Base-by-base conservation (phyloP, 2,329 filamentous ascomycete species). In the Alternaria panax region DNA sequence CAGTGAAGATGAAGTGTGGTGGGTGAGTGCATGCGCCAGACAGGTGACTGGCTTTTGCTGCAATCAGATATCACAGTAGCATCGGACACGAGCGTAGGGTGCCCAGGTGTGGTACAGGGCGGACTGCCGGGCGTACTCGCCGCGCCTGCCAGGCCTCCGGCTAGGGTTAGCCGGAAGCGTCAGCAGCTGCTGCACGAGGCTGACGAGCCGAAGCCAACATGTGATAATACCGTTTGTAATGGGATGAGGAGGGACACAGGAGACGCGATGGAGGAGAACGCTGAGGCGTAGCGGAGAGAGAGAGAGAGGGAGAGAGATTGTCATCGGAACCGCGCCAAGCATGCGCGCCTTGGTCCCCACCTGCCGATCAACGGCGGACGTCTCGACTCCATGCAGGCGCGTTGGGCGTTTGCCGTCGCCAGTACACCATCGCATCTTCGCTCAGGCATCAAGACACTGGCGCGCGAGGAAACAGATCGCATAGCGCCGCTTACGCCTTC, bases 121-220 rank as follows among this genome's bases (percentile, higher is more conserved):
- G 46, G 32, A 12, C 36, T 28, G 27, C 56, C 43, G 52, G 54
- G 52, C 52, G 61, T 46, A 51, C 45, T 40, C 38, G 32, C 41
- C 30, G 51, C 38, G 28, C n/a, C 41, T 52, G 30, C n/a, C n/a
- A n/a, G n/a, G n/a, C 22, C 28, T 22, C 27, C 45, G 45, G 54
- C 52, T 59, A 43, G 25, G 48, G 55, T 58, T 54, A 58, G 45
- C 54, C 51, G 52, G 57, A 30, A 24, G 30, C 28, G 36, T 43
- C 50, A 27, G 38, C 40, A 36, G 45, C 34, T 50, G 47, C 51
- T 51, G 51, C 12, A 51, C 42, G 25, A 14, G 34, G 60, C 41
- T 51, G 14, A 24, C 36, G 20, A 11, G 25, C 46, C 56, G 53
- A 45, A 24, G 25, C 32, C 40, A 54, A n/a, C 36, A 42, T 20